These are phyloP conservation scores for Pseudocercospora musae DNA, from an alignment of 2,329 filamentous ascomycete species.

Conservation along the genomic window DNA sequence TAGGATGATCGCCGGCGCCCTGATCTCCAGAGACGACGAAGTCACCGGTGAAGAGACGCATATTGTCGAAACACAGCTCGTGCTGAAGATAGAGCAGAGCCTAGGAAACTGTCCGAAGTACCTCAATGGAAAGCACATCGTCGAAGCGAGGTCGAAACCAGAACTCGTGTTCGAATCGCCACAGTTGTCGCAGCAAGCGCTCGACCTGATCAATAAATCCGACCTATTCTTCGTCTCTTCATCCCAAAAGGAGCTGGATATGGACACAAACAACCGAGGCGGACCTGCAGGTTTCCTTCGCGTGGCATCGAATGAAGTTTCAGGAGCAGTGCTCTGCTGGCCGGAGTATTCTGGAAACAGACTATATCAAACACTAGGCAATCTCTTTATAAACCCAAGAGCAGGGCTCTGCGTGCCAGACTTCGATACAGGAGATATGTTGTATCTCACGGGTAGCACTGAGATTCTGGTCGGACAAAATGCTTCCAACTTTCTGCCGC, in stretches of 20 bases:
- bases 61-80: constrained; percentile 52
- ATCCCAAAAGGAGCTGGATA: constrained; percentile 57
- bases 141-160: constrained; percentile 54
- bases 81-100: constrained; percentile 67
- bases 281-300: constrained; percentile 72
- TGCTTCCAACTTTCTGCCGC: constrained; percentile 62
- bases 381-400: constrained; percentile 63
- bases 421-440: constrained; percentile 66
- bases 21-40: constrained; percentile 40
- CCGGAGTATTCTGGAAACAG: constrained; percentile 85
- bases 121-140: constrained; percentile 68
- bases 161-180: constrained; percentile 48
- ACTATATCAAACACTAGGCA: constrained; percentile 79
- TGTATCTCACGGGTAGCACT: constrained; percentile 70
- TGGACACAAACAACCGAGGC: constrained; percentile 83
- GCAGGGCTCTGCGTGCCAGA: constrained; percentile 72
- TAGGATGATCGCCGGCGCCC: constrained; percentile 62
- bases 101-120: constrained; percentile 86
- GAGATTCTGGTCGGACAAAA: constrained; percentile 63
- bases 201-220: constrained; percentile 58
- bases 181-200: constrained; percentile 52
- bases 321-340: constrained; percentile 59
- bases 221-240: constrained; percentile 79
- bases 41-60: constrained; percentile 29
- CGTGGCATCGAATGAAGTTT: constrained; percentile 55